phyloP scores from a whole-genome alignment of 306 rosid species.

The Lablab purpureus region DNA sequence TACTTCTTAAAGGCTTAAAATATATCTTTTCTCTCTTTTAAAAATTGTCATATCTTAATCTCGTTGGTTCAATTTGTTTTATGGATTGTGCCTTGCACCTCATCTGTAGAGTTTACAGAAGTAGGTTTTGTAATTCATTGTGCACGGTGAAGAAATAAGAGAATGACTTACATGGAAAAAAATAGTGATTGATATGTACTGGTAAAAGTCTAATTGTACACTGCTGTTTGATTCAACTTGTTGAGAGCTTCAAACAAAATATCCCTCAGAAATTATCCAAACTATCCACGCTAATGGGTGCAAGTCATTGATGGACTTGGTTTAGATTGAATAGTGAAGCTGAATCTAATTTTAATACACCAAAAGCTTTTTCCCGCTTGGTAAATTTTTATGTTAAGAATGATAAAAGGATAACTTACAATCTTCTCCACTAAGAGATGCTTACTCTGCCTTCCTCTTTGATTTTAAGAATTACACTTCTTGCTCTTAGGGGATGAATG shows the following conservation, averaged over 20 bases:
- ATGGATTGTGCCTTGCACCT: conserved; percentile 6
- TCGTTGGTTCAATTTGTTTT: conserved; percentile 9
- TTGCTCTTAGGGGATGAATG: not conserved
- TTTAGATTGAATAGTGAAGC: conserved; percentile 11
- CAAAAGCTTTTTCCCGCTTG: not conserved
- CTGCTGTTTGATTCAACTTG: not conserved
- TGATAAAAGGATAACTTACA: not conserved
- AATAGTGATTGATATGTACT: conserved; percentile 26
- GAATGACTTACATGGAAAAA: not conserved
- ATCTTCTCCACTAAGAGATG: not conserved
- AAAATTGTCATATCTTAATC: not conserved
- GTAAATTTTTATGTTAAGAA: not conserved
- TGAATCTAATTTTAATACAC: not conserved
- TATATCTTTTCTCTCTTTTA: not conserved
- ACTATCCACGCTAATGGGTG: conserved; percentile 4
- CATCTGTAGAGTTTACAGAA: not conserved
- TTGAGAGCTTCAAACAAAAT: not conserved
- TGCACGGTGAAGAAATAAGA: not conserved
- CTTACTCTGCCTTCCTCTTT: not conserved
- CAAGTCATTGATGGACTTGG: conserved; percentile 35
- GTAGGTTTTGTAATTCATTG: not conserved
- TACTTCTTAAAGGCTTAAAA: conserved; percentile 27
- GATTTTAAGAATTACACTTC: not conserved
- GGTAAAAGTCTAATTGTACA: not conserved
- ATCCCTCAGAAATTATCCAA: not conserved